Percentiles rank a stretch among this genome's conserved stretches.
These are phyloP conservation scores for Brassica carinata DNA, from an alignment of 345 rosid genomes.

Conservation along the genomic window DNA sequence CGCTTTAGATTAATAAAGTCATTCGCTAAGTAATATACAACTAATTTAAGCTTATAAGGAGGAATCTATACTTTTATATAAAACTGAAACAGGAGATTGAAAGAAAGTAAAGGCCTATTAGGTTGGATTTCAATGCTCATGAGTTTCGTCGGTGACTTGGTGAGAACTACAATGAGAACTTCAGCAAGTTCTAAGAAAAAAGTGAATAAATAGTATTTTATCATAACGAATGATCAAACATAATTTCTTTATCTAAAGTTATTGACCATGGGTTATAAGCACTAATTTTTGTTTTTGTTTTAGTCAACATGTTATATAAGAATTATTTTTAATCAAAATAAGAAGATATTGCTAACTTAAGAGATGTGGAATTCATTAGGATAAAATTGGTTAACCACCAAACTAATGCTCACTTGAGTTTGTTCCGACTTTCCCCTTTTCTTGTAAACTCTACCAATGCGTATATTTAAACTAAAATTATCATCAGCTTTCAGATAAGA, in stretches of 20 bases:
- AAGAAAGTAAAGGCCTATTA: constrained; percentile 8
- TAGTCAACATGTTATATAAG: neutral
- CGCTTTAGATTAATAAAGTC: constrained; percentile 5
- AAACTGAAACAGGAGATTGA: neutral
- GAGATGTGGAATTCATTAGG: neutral
- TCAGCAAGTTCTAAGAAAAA: neutral
- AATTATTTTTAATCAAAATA: neutral
- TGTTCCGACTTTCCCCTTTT: constrained; percentile 12
- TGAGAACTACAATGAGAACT: neutral
- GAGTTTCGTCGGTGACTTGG: constrained; percentile 12
- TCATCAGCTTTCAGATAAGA: neutral
- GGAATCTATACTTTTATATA: neutral
- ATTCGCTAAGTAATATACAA: neutral
- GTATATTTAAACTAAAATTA: neutral
- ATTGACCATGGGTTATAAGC: neutral
- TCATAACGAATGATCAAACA: neutral
- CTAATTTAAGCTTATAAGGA: neutral
- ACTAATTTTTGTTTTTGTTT: neutral
- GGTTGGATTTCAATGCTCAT: constrained; percentile 1
- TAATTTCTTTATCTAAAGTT: neutral
- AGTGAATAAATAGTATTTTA: neutral
- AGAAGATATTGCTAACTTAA: constrained; percentile 4
- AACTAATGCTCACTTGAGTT: neutral
- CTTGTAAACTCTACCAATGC: constrained; percentile 6
- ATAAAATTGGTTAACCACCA: neutral